Evolutionary conservation across 306 rosid genomes (phyloP).

Genomic region (Styphnolobium japonicum): DNA sequence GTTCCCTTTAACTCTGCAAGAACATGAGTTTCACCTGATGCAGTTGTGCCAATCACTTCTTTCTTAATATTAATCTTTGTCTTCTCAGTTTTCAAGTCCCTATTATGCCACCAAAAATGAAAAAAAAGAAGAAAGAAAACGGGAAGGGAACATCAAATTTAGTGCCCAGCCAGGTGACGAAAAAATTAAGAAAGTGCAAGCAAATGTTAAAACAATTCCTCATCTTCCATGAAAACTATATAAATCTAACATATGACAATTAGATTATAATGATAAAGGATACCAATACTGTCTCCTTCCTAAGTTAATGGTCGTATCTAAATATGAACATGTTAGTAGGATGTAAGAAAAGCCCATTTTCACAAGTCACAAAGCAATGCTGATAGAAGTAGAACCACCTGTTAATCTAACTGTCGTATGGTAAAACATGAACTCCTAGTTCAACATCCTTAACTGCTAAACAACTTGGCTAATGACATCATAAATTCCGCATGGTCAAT

Average conservation of each 20-base stretch:
- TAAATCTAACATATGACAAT: neutral
- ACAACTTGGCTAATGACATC: neutral
- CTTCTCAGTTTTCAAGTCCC: slow-evolving; percentile 25
- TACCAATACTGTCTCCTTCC: neutral
- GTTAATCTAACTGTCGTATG: neutral
- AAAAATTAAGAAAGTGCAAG: neutral
- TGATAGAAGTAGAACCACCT: neutral
- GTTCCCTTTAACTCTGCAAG: slow-evolving; percentile 37
- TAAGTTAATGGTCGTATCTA: neutral
- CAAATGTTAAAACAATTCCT: neutral
- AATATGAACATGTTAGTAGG: neutral
- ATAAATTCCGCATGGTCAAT: neutral
- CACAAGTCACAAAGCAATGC: neutral
- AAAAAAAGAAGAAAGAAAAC: neutral
- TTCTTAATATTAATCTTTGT: slow-evolving; percentile 7
- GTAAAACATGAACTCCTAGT: neutral
- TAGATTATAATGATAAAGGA: neutral
- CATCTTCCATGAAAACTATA: neutral
- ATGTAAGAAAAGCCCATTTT: neutral
- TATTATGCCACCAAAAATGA: neutral
- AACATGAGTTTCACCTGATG: slow-evolving; percentile 27
- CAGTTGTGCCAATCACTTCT: slow-evolving; percentile 25
- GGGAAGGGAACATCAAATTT: neutral
- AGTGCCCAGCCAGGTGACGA: neutral
- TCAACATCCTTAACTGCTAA: neutral